Conservation (phyloP, 2,329 filamentous ascomycete species). For the Aspergillus sp. region DNA sequence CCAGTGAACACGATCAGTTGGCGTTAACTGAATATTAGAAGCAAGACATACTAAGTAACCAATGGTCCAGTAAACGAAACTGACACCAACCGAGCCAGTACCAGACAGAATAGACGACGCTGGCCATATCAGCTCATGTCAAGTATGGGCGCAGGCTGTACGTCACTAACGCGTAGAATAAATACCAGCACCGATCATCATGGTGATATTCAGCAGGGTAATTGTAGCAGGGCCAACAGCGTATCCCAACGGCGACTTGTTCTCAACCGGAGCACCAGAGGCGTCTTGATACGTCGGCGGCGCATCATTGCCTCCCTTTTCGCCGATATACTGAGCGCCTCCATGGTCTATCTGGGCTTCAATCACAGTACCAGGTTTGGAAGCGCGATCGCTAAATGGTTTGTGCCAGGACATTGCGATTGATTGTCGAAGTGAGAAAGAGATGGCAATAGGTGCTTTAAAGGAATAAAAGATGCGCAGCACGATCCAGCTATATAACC, state of each 20-base stretch:
- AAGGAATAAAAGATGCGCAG: background rate
- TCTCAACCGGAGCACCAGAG: conserved; percentile 61
- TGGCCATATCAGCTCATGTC: conserved; percentile 23
- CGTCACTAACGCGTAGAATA: conserved; percentile 61
- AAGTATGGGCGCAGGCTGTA: too few species aligned
- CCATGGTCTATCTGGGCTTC: background rate
- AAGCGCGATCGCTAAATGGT: background rate
- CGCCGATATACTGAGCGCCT: conserved; percentile 13
- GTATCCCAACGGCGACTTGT: conserved; percentile 59
- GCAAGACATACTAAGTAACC: conserved; percentile 57
- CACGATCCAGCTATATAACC: background rate
- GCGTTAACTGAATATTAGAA: conserved; percentile 8
- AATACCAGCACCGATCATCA: conserved; percentile 65
- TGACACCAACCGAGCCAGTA: conserved; percentile 62
- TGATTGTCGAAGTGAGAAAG: background rate
- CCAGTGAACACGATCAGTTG: conserved; percentile 50
- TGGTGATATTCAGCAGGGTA: conserved; percentile 60
- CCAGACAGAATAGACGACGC: conserved; percentile 55
- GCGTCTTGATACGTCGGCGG: conserved; percentile 60
- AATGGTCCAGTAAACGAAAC: conserved; percentile 64
- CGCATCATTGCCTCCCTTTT: conserved; percentile 44
- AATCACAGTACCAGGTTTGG: background rate
- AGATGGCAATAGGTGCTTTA: background rate
- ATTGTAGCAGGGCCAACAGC: conserved; percentile 57
- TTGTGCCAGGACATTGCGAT: background rate